Base-by-base conservation (phyloP, 257 asterid genomes). In the Datura wrightii region DNA sequence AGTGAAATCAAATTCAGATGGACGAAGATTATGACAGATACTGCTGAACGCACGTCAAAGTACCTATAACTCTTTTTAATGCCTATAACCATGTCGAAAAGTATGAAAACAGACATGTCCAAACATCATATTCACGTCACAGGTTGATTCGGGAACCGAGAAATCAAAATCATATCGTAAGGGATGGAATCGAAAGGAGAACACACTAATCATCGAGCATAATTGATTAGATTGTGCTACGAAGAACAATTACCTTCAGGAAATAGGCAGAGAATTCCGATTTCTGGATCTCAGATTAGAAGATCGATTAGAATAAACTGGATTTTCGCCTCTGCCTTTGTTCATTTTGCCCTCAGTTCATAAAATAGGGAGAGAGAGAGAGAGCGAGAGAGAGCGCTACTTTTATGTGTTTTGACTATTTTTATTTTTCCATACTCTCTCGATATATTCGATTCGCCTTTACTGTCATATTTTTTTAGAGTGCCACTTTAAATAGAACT, bases 231-330 rank as follows among this genome's bases (percentile, higher is more conserved):
- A 24, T 13, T 8, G 59, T 7, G 3, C 42, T 24, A 13, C 3
- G 6, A 39, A 44, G 8, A 76, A 50, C 1, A 13, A 48, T 50
- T 76, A 76, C 82, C 82, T 76, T 13, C 9, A 76, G 6, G 18
- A 50, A 31, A 50, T 54, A 14, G 16, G 59, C 59, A 48, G 80
- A 46, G 80, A 19, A 72, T 46, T 71, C 3, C 13, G 46, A 52
- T 78, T 52, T 52, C 31, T 34, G 63, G 63, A 78, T 78, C 82
- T 78, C 82, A 78, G 34, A 6, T 76, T 50, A n/a, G 66, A 8
- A 9, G 66, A 59, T 59, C 36, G 34, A 19, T 52, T 78, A 52
- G 2, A 78, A 76, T 15, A 8, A 14, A 31, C 13, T 78, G 15
- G 44, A 78, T 52, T 52, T 14, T 72, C 80, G 36, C 55, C 10